phyloP scores from a whole-genome alignment of 2,329 filamentous ascomycete species.

The Shiraia sp. region DNA sequence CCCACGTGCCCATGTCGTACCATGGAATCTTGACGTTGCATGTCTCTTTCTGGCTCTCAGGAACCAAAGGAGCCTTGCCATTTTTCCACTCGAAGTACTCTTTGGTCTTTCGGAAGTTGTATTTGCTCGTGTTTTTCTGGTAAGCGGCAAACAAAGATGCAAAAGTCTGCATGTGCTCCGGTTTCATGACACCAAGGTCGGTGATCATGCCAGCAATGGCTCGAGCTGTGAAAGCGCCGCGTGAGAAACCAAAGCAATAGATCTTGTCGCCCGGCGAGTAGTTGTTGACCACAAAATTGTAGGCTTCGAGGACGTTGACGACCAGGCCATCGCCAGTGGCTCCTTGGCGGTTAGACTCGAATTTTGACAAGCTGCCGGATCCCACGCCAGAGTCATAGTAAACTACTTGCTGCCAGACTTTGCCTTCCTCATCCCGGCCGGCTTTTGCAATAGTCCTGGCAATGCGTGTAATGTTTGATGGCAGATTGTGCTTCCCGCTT shows the following conservation, averaged over 20 bases:
- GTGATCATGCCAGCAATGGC: conserved; percentile 24
- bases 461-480: conserved; percentile 7
- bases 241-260: conserved; percentile 47
- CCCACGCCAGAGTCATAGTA: conserved; percentile 53
- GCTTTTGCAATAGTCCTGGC: conserved; percentile 4
- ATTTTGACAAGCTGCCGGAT: conserved; percentile 17
- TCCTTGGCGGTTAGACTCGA: conserved; percentile 10
- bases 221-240: conserved; percentile 43
- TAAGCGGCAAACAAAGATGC: conserved; percentile 5
- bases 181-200: conserved; percentile 20
- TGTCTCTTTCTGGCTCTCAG: conserved; percentile 16
- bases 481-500: conserved; percentile 1
- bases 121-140: background rate
- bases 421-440: conserved; percentile 5
- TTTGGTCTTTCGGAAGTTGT: background rate
- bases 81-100: background rate
- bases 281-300: conserved; percentile 60
- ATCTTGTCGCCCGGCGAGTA: conserved; percentile 49
- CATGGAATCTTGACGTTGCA: conserved; percentile 1
- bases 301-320: conserved; percentile 63
- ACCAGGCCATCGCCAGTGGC: conserved; percentile 33
- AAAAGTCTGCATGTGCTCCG: conserved; percentile 9
- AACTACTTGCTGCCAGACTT: conserved; percentile 42
- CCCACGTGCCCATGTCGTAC: conserved; percentile 3
- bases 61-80: conserved; percentile 15